phyloP scores from a whole-genome alignment of 441 rosid species.

The Gossypium gossypioides region DNA sequence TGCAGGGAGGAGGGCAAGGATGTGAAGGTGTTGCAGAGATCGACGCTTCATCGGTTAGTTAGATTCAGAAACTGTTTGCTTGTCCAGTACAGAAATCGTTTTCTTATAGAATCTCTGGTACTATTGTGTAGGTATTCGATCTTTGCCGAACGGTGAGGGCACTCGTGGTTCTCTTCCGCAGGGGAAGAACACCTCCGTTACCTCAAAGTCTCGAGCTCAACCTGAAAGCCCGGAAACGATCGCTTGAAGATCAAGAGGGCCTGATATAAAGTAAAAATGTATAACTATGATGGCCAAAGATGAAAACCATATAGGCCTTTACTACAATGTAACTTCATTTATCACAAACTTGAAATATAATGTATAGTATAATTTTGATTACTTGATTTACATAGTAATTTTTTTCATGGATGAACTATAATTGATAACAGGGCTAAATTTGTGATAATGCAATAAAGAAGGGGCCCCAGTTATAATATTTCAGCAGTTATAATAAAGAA shows the following conservation, averaged over 20 bases:
- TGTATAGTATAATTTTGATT: neutral
- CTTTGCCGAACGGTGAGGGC: slow-evolving; percentile 78
- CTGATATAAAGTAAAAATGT: slow-evolving; percentile 13
- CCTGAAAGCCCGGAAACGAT: slow-evolving; percentile 77
- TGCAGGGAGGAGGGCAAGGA: slow-evolving; percentile 89
- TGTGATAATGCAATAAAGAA: too few relatives aligned
- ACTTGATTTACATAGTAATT: too few relatives aligned
- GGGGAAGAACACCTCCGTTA: slow-evolving; percentile 80
- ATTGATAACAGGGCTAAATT: neutral
- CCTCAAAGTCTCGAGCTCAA: slow-evolving; percentile 84
- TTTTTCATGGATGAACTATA: neutral
- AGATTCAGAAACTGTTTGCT: neutral
- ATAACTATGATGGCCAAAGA: neutral
- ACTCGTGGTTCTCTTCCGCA: slow-evolving; percentile 74
- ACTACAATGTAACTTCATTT: slow-evolving; percentile 1
- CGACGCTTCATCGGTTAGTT: slow-evolving; percentile 83
- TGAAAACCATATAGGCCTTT: neutral
- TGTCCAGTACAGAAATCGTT: neutral
- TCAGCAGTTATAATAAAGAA: too few relatives aligned
- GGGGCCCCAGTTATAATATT: too few relatives aligned
- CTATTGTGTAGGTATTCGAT: slow-evolving; percentile 61
- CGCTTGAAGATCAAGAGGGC: slow-evolving; percentile 73
- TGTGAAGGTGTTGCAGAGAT: slow-evolving; percentile 96
- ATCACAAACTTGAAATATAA: neutral
- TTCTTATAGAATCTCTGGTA: neutral